These are phyloP conservation scores for Cytospora piceae DNA, from an alignment of 2,329 filamentous ascomycete genomes.

Conservation along the genomic window DNA sequence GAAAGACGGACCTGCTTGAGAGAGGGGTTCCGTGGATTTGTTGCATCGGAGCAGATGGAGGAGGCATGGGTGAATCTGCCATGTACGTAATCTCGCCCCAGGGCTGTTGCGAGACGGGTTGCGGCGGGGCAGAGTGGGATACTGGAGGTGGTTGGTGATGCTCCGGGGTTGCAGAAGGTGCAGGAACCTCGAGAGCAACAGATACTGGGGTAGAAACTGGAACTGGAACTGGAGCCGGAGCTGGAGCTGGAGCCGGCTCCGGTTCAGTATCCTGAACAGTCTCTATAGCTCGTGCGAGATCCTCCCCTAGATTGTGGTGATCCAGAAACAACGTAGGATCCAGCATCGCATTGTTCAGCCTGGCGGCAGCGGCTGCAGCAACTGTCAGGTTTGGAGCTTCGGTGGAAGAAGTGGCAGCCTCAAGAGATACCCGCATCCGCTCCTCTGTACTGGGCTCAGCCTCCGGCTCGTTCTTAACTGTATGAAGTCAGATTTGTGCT, in stretches of 20 bases:
- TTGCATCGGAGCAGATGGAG: constrained; percentile 10
- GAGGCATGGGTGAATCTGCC: constrained; percentile 36
- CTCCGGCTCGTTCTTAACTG: constrained; percentile 29
- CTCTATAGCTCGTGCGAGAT: constrained; percentile 25
- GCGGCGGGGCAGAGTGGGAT: neutral
- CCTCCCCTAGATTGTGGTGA: constrained; percentile 29
- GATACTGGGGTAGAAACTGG: constrained; percentile 28
- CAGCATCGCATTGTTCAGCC: constrained; percentile 57
- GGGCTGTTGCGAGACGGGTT: constrained; percentile 42
- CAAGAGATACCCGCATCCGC: constrained; percentile 52
- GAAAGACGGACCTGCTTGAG: constrained; percentile 46
- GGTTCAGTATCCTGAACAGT: constrained; percentile 31
- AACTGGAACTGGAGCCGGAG: constrained; percentile 24
- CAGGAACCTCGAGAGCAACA: constrained; percentile 20
- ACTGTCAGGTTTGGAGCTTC: constrained; percentile 57
- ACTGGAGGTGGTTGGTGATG: constrained; percentile 16
- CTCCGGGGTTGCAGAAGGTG: constrained; percentile 1
- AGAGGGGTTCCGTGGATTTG: constrained; percentile 27
- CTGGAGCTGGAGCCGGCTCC: constrained; percentile 27
- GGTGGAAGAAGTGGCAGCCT: constrained; percentile 42
- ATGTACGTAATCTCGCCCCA: constrained; percentile 60
- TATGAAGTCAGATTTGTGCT: neutral
- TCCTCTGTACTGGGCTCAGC: constrained; percentile 52
- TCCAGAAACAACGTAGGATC: constrained; percentile 50
- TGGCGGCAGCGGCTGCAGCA: constrained; percentile 59